These are phyloP conservation scores for Paramecium biaurelia DNA, from an alignment of 73 alveolate genomes.

Conservation along the genomic window DNA sequence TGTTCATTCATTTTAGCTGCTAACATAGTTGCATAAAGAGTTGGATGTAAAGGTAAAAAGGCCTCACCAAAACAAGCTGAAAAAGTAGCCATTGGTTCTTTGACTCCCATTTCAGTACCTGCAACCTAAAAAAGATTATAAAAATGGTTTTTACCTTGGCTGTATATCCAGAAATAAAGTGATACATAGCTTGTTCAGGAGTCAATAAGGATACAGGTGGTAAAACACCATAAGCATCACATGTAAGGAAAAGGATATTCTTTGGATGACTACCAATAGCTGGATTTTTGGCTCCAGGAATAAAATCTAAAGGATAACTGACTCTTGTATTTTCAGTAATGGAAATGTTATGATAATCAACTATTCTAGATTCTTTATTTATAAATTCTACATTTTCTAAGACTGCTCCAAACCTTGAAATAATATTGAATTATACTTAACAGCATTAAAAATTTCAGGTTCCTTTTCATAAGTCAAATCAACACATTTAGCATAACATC, in stretches of 20 bases:
- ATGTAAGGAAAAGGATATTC: constrained; percentile 91
- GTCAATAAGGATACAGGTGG: constrained; percentile 96
- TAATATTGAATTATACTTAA: not conserved
- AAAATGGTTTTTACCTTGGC: constrained; percentile 67
- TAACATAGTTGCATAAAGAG: constrained; percentile 90
- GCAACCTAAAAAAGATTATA: constrained; percentile 72
- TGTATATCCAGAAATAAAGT: constrained; percentile 96
- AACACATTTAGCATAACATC: constrained; percentile 94
- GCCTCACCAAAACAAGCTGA: constrained; percentile 99
- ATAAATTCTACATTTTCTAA: constrained; percentile 78
- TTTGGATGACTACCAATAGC: constrained; percentile 94
- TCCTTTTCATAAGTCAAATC: constrained; percentile 82
- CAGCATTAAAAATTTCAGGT: constrained; percentile 94
- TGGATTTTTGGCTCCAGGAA: constrained; percentile 93
- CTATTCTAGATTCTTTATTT: constrained; percentile 71
- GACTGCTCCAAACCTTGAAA: constrained; percentile 79
- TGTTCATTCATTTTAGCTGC: constrained; percentile 89
- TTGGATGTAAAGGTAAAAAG: constrained; percentile 94
- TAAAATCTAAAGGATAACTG: constrained; percentile 91
- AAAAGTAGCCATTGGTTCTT: constrained; percentile 92
- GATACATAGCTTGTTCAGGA: constrained; percentile 90
- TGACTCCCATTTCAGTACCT: constrained; percentile 94
- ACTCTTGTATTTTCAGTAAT: constrained; percentile 84
- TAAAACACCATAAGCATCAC: constrained; percentile 97
- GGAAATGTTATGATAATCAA: constrained; percentile 81